Base-by-base conservation (phyloP, 495 filamentous ascomycete species). In the Cercophora samala region DNA sequence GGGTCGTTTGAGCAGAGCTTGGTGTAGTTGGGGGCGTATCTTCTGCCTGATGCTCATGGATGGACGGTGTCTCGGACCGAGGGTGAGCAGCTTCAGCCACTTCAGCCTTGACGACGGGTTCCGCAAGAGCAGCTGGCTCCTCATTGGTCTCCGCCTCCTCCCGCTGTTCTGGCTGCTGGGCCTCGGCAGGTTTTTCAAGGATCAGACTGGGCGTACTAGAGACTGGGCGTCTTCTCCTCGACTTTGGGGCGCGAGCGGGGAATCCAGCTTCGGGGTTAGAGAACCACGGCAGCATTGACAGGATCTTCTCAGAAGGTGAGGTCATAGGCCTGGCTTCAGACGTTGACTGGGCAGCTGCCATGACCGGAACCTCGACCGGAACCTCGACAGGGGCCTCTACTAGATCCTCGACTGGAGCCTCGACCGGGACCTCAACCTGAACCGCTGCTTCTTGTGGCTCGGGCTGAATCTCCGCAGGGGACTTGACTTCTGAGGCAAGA, bases 211-310 rank as follows among this genome's bases (percentile, higher is more conserved):
- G 37, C 3, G 37, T 46, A 13, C 37, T 46, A 13, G 37, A 46
- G 15, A 46, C 37, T 13, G 37, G 37, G 37, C 37, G 37, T 46
- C 37, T 76, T 69, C 74, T 75, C 69, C 71, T 76, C 63, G 68
- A 76, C 70, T 69, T 79, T 29, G 77, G 58, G 5, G 75, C 69
- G 66, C 79, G 79, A 1, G 75, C 74, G 25, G 93, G 92, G 73
- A 95, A 96, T 4, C 85, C 75, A 18, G 77, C 69, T 23, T 90
- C 87, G 3, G 89, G 86, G 37, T 83, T 81, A 25, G 93, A 96
- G n/a, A 89, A 81, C 93, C 93, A 96, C 13, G 93, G 93, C 3
- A 97, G 79, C 87, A 9, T 46, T 46, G 37, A 11, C 37, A 46
- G 13, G 2, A 46, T 18, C 37, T 46, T 46, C 15, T 46, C 37